Conservation (phyloP, 2,329 filamentous ascomycete species). For the Tolypocladium cylindrosporum region DNA sequence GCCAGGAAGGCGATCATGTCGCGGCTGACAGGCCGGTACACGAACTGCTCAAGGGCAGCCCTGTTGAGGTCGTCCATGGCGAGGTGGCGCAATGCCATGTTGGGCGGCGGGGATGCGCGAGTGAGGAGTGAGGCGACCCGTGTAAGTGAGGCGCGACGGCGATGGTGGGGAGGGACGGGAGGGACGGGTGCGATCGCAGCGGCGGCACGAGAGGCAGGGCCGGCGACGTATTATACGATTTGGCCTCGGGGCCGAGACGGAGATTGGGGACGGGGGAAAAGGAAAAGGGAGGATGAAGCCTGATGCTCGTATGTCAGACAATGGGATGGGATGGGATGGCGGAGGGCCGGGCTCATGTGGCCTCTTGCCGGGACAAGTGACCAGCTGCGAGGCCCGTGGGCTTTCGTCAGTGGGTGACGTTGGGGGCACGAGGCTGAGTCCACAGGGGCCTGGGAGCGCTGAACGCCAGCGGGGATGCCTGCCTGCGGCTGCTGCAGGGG, state of each 20-base stretch:
- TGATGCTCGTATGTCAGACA: conserved; percentile 7
- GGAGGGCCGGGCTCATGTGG: conserved; percentile 18
- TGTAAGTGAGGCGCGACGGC: conserved; percentile 5
- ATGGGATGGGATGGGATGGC: conserved; percentile 3
- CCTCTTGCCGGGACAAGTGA: conserved; percentile 16
- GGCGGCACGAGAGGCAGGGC: neutral
- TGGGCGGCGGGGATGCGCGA: conserved; percentile 7
- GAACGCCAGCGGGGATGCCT: conserved; percentile 3
- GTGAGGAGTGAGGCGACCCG: neutral
- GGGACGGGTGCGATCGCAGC: neutral
- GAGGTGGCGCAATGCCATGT: conserved; percentile 39
- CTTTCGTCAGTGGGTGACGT: conserved; percentile 31
- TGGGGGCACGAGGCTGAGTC: conserved; percentile 33
- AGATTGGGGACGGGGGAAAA: neutral
- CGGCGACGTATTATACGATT: neutral
- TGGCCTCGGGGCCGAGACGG: neutral
- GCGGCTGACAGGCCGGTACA: conserved; percentile 64
- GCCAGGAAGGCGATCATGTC: conserved; percentile 74
- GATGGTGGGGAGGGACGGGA: conserved; percentile 6
- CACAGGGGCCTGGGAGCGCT: conserved; percentile 4
- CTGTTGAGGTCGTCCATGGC: conserved; percentile 53
- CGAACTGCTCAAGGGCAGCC: conserved; percentile 68
- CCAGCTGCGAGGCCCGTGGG: conserved; percentile 16
- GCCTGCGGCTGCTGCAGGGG: neutral
- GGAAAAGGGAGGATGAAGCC: conserved; percentile 7